A percentile compares a stretch with the other conserved stretches of the same genome.
These are phyloP conservation scores for Articulospora tetracladia DNA, from an alignment of 495 filamentous ascomycete genomes.

Conservation along the genomic window DNA sequence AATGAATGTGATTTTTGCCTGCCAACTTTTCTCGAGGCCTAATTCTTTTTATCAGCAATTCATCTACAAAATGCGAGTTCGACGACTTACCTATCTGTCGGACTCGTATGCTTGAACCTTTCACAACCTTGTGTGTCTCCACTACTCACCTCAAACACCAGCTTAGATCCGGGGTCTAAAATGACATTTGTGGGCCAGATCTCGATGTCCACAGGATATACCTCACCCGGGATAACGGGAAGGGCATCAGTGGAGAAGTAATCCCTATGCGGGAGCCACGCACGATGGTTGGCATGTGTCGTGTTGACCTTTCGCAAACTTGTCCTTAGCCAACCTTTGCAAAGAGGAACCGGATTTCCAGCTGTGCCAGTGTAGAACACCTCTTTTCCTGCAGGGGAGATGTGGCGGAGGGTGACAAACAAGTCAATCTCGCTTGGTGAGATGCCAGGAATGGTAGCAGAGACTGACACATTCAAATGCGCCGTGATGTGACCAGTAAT, in stretches of 20 bases:
- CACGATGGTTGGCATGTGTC: slow-evolving; percentile 41
- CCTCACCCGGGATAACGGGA: slow-evolving; percentile 47
- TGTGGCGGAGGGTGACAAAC: slow-evolving; percentile 59
- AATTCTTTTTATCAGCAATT: neutral
- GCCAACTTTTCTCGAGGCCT: slow-evolving; percentile 43
- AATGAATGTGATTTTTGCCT: slow-evolving; percentile 52
- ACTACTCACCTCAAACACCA: slow-evolving; percentile 54
- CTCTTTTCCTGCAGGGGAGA: slow-evolving; percentile 50
- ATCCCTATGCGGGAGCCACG: slow-evolving; percentile 56
- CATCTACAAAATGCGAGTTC: neutral
- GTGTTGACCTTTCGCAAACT: slow-evolving; percentile 48
- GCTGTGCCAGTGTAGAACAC: slow-evolving; percentile 60
- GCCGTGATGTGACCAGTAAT: slow-evolving; percentile 64
- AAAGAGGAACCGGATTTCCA: slow-evolving; percentile 43
- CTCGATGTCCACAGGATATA: slow-evolving; percentile 63
- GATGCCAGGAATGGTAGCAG: slow-evolving; percentile 32
- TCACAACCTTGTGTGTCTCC: slow-evolving; percentile 56
- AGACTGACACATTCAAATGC: slow-evolving; percentile 55
- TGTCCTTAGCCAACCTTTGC: slow-evolving; percentile 55
- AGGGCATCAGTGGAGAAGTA: slow-evolving; percentile 56
- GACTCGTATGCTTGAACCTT: slow-evolving; percentile 18
- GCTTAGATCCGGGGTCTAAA: slow-evolving; percentile 44
- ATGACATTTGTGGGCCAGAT: slow-evolving; percentile 68
- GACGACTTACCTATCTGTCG: slow-evolving; percentile 28
- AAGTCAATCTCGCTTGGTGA: slow-evolving; percentile 54